These are phyloP conservation scores for Arbutus unedo DNA, from an alignment of 148 eudicot species.

Conservation along the genomic window DNA sequence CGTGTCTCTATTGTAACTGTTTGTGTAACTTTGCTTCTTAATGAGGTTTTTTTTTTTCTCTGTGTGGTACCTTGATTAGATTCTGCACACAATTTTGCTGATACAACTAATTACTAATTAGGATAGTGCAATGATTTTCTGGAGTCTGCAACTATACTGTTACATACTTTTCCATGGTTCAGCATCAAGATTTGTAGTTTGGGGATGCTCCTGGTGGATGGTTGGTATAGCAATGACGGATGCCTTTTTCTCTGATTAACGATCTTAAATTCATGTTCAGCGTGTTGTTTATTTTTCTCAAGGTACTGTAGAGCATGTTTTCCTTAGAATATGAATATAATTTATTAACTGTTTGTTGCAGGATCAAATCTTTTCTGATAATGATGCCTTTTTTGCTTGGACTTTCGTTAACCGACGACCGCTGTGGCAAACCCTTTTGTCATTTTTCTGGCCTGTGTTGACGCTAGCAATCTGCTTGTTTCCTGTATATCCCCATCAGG, in stretches of 20 bases:
- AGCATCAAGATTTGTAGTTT: not conserved
- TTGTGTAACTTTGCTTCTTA: not conserved
- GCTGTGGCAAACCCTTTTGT: constrained; percentile 93
- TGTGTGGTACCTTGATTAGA: not conserved
- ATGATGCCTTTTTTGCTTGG: constrained; percentile 97
- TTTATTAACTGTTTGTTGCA: constrained; percentile 32
- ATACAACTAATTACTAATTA: too few relatives aligned
- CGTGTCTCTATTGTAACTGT: not conserved
- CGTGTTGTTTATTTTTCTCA: not conserved
- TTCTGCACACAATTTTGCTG: not conserved
- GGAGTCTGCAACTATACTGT: constrained; percentile 1
- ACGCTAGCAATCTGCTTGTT: constrained; percentile 97
- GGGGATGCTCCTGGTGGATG: not conserved
- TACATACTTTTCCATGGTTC: not conserved
- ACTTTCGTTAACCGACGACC: constrained; percentile 84
- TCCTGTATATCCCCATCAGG: constrained; percentile 95
- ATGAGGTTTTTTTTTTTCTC: not conserved
- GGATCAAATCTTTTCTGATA: constrained; percentile 88
- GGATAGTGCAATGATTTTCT: not conserved
- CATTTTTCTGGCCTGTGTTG: constrained; percentile 97
- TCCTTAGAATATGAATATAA: not conserved
- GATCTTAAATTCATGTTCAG: not conserved
- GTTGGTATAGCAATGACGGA: not conserved
- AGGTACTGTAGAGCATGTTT: constrained; percentile 9
- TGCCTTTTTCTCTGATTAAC: not conserved